These are phyloP conservation scores for Wallacemonas collosoma DNA, from an alignment of 208 protist genomes.

Conservation along the genomic window DNA sequence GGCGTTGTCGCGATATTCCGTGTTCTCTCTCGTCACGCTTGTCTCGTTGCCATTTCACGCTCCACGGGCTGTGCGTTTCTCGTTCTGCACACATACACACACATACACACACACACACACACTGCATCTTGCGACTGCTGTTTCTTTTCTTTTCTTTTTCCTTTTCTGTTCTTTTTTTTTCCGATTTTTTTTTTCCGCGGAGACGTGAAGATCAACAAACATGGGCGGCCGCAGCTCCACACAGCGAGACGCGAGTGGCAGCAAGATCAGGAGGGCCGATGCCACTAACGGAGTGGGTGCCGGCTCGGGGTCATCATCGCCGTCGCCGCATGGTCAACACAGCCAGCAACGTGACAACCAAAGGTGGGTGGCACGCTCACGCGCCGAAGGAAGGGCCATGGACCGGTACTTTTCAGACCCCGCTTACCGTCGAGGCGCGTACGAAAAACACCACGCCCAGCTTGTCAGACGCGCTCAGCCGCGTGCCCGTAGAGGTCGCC, in stretches of 20 bases:
- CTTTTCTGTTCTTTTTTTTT: background rate
- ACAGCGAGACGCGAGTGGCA: constrained; percentile 1
- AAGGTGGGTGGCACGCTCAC: constrained; percentile 1
- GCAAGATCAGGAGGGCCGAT: background rate
- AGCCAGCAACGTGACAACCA: background rate
- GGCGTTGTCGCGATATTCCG: too few relatives aligned
- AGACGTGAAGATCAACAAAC: background rate
- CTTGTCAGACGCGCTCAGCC: background rate
- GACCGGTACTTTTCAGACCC: constrained; percentile 10
- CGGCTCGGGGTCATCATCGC: background rate
- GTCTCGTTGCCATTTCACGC: too few relatives aligned
- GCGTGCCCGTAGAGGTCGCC: background rate
- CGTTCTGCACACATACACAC: too few relatives aligned
- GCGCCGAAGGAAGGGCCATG: constrained; percentile 8
- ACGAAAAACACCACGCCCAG: background rate
- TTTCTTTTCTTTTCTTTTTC: background rate
- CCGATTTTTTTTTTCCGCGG: background rate
- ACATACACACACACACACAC: background rate
- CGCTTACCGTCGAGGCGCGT: constrained; percentile 5
- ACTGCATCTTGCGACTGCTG: background rate
- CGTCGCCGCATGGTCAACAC: too few relatives aligned
- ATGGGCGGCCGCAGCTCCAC: constrained; percentile 9
- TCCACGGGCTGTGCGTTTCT: too few relatives aligned
- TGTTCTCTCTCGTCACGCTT: too few relatives aligned
- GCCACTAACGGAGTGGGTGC: background rate